phyloP scores from a whole-genome alignment of 2,329 filamentous ascomycete species.

The Aspergillus carbonarius region DNA sequence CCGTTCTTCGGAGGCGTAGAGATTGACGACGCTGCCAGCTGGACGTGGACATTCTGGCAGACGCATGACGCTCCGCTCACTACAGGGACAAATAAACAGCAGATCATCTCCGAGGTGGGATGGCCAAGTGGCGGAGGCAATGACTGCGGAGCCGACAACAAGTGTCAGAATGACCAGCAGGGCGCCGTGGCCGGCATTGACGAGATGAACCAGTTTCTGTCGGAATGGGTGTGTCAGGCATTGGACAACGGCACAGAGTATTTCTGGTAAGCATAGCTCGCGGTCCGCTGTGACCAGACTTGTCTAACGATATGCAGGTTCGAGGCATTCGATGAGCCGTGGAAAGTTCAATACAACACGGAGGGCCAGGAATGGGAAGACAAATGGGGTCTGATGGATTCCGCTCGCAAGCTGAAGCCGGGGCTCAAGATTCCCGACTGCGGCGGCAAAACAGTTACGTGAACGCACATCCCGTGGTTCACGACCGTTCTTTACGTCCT shows the following conservation, averaged over 20 bases:
- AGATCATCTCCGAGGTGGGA: constrained; percentile 86
- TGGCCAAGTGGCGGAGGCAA: constrained; percentile 86
- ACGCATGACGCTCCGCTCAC: constrained; percentile 66
- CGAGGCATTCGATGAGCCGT: constrained; percentile 93
- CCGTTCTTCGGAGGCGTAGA: constrained; percentile 87
- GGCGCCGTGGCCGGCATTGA: constrained; percentile 76
- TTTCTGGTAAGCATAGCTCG: constrained; percentile 67
- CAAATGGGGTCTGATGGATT: constrained; percentile 90
- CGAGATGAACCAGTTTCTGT: constrained; percentile 83
- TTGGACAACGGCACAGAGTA: constrained; percentile 83
- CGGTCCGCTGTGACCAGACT: not conserved
- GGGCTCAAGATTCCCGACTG: constrained; percentile 87
- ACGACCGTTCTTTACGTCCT: not conserved
- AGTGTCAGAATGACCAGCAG: constrained; percentile 56
- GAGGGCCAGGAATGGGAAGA: constrained; percentile 79
- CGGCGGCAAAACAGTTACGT: constrained; percentile 65
- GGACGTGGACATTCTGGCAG: constrained; percentile 84
- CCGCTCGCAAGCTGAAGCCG: constrained; percentile 76
- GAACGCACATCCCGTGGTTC: constrained; percentile 1
- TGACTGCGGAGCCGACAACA: constrained; percentile 62
- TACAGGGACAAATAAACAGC: constrained; percentile 60
- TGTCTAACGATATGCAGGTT: constrained; percentile 56
- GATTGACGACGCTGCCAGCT: constrained; percentile 66
- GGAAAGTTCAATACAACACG: constrained; percentile 77
- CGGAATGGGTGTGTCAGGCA: constrained; percentile 78